phyloP scores from a whole-genome alignment of 2,329 filamentous ascomycete genomes.

The Neonectria faginata region DNA sequence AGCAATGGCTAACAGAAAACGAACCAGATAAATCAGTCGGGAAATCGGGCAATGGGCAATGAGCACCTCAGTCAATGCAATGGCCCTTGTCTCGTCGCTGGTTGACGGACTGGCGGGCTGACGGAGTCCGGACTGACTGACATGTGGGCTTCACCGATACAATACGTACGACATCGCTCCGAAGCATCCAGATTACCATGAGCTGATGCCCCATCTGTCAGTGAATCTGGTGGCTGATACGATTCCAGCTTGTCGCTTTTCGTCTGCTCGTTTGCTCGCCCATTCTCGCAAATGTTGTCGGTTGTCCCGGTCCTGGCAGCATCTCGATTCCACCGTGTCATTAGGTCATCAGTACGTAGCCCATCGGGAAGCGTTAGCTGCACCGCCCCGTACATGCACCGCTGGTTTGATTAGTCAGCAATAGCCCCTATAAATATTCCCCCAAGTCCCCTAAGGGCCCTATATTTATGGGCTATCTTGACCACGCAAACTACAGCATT shows the following conservation, averaged over 20 bases:
- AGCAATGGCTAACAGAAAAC: neutral
- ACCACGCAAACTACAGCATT: too few relatives aligned
- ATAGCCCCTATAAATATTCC: too few relatives aligned
- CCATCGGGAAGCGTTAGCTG: too few relatives aligned
- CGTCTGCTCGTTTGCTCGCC: neutral
- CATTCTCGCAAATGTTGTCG: neutral
- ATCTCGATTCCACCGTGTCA: conserved; percentile 6
- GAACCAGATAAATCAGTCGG: conserved; percentile 27
- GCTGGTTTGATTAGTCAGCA: too few relatives aligned
- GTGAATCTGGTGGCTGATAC: conserved; percentile 16
- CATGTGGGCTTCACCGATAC: conserved; percentile 14
- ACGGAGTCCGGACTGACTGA: conserved; percentile 1
- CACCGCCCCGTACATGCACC: too few relatives aligned
- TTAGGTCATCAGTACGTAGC: conserved; percentile 12
- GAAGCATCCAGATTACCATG: conserved; percentile 23
- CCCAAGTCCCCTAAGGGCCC: too few relatives aligned
- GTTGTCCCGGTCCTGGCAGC: neutral
- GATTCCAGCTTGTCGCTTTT: neutral
- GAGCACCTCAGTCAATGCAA: neutral
- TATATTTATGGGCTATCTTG: too few relatives aligned
- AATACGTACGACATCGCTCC: neutral
- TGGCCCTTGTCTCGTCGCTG: conserved; percentile 1
- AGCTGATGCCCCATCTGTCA: conserved; percentile 28
- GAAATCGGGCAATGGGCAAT: conserved; percentile 26
- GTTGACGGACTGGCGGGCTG: conserved; percentile 10